Percentiles rank a stretch among this genome's conserved stretches.
Conservation (phyloP, 208 protist species). For the Leishmania aethiopica region DNA sequence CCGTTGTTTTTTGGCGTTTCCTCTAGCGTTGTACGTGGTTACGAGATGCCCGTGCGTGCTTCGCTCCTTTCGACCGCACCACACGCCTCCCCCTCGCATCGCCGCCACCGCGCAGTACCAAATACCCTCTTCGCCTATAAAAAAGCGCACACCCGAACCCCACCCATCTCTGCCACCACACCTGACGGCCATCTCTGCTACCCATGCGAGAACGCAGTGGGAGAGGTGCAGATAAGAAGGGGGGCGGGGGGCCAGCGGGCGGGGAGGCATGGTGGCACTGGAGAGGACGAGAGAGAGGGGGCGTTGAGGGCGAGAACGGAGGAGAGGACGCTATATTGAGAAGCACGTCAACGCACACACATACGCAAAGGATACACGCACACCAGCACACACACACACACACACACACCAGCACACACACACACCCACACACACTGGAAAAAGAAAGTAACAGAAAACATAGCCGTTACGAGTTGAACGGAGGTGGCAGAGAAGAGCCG, state of each 20-base stretch:
- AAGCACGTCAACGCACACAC: constrained; percentile 2
- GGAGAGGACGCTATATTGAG: neutral
- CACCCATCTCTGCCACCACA: neutral
- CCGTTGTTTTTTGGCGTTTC: too few relatives aligned
- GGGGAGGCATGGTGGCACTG: neutral
- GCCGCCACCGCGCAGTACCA: neutral
- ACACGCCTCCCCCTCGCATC: neutral
- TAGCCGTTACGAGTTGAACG: constrained; percentile 23
- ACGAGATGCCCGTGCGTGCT: neutral
- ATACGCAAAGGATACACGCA: neutral
- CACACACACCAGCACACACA: neutral
- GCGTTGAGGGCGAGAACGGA: neutral
- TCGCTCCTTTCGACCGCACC: neutral
- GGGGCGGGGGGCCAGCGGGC: neutral
- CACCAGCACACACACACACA: neutral
- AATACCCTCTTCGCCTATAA: neutral
- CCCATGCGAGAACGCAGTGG: neutral
- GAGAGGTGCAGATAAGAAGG: neutral
- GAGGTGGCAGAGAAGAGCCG: constrained; percentile 1
- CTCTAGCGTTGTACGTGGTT: neutral
- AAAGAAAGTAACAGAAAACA: constrained; percentile 1
- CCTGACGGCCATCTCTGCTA: neutral
- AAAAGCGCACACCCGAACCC: neutral
- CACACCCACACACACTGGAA: neutral
- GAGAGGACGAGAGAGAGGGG: neutral